Evolutionary conservation across 2,329 filamentous ascomycete species (phyloP).

Genomic region (Diaporthe amygdali): DNA sequence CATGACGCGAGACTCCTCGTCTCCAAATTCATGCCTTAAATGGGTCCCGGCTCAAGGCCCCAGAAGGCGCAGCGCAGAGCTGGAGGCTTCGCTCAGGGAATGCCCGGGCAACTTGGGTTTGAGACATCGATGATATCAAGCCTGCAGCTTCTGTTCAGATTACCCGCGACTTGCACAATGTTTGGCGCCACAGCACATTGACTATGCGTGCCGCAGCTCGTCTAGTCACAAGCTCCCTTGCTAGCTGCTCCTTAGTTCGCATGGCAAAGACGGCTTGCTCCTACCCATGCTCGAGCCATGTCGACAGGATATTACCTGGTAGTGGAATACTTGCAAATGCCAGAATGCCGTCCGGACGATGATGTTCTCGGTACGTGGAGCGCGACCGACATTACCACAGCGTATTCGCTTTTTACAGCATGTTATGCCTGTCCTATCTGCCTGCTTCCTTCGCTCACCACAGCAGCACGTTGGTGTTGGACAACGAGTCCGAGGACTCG

Average conservation of each 20-base stretch:
- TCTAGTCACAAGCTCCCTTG: conserved; percentile 15
- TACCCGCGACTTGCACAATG: conserved; percentile 28
- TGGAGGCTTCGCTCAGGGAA: neutral
- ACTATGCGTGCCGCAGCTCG: conserved; percentile 17
- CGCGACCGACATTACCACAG: neutral
- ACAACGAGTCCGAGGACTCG: conserved; percentile 8
- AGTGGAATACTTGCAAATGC: neutral
- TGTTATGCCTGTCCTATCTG: neutral
- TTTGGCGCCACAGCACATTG: conserved; percentile 22
- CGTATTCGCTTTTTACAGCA: neutral
- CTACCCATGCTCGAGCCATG: neutral
- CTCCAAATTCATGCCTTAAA: conserved; percentile 1
- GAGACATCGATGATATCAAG: conserved; percentile 29
- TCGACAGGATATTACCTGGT: conserved; percentile 3
- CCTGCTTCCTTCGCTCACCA: neutral
- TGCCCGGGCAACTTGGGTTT: conserved; percentile 17
- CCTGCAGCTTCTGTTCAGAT: conserved; percentile 25
- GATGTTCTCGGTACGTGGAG: neutral
- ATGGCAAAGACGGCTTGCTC: conserved; percentile 1
- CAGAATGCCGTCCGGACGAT: neutral
- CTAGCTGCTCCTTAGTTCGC: conserved; percentile 8
- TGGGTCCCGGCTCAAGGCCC: neutral
- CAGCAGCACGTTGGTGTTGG: neutral
- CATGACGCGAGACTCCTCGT: neutral
- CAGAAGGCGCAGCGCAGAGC: neutral